These are phyloP conservation scores for Aspergillus pseudonomiae DNA, from an alignment of 2,329 filamentous ascomycete genomes.

Conservation along the genomic window DNA sequence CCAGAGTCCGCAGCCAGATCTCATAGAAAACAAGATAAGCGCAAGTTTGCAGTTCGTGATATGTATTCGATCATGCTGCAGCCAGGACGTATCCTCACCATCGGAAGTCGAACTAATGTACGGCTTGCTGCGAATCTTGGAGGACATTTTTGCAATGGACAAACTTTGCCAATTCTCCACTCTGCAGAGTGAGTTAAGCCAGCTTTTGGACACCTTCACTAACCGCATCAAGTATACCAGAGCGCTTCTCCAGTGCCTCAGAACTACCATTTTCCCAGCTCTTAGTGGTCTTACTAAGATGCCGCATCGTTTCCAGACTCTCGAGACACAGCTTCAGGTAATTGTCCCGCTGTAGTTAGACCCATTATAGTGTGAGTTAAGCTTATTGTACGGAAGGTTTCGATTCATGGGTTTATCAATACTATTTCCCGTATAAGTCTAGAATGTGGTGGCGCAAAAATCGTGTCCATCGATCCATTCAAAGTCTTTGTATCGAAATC, in stretches of 20 bases:
- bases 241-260: constrained; percentile 25
- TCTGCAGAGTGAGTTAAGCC: constrained; percentile 35
- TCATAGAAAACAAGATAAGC: constrained; percentile 22
- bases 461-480: not conserved
- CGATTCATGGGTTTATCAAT: constrained; percentile 25
- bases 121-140: constrained; percentile 34
- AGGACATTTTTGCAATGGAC: constrained; percentile 31
- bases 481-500: not conserved
- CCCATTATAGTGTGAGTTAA: not conserved
- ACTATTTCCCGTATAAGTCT: not conserved
- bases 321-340: constrained; percentile 40
- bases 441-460: not conserved
- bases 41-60: constrained; percentile 32
- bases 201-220: constrained; percentile 32
- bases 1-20: constrained; percentile 19
- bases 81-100: constrained; percentile 23
- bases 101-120: constrained; percentile 33
- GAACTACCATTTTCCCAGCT: constrained; percentile 29
- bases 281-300: constrained; percentile 28
- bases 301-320: constrained; percentile 18
- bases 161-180: constrained; percentile 25
- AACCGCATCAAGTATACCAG: constrained; percentile 23
- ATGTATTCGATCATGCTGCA: constrained; percentile 26
- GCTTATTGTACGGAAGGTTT: constrained; percentile 27
- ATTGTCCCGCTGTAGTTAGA: not conserved